Base-by-base conservation (phyloP, 1,284 basidiomycete species). In the Xerocomus amazonicus region DNA sequence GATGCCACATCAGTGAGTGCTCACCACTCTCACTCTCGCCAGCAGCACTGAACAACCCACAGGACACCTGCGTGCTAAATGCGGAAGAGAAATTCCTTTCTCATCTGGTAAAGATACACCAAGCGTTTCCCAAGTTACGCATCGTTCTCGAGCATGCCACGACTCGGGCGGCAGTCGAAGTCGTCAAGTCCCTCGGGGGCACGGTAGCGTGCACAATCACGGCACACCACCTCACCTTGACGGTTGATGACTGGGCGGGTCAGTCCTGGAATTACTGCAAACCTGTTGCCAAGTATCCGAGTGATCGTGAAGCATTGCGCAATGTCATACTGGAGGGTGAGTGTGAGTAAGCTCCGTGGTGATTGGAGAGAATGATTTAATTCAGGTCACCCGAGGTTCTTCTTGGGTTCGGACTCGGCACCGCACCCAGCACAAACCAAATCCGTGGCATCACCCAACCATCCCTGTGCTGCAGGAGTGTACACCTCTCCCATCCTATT, bases 121-220 rank as follows among this genome's bases (percentile, higher is more conserved):
- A 73, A 47, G 78, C 80, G 26, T 99, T 99, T 71, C 97, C 97
- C n/a, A 78, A 76, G 36, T 81, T 99, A 47, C 87, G 93, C 49
- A 99, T 99, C 62, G 96, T 99, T 4, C 83, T 99, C 35, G 97
- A 99, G 70, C 97, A 99, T 65, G 97, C 97, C n/a, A 99, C 97
- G 0, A 98, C 95, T 2, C 81, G 90, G 34, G 92, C 91, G 33
- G 95, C 97, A 0, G 84, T 99, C n/a, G 92, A 96, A 61, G 83
- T 85, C 17, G 90, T 97, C 59, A 88, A 89, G 66, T 75, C 80
- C 38, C 86, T 94, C 28, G 92, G 92, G 0, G 73, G 78, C 38
- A 97, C 92, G 33, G 96, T 99, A 27, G 96, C 84, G 10, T 99
- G 97, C 70, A 93, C 91, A 6, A 98, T 99, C 71, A 99, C 97